phyloP scores from a whole-genome alignment of 2,329 filamentous ascomycete genomes.

The Fusarium sp. region DNA sequence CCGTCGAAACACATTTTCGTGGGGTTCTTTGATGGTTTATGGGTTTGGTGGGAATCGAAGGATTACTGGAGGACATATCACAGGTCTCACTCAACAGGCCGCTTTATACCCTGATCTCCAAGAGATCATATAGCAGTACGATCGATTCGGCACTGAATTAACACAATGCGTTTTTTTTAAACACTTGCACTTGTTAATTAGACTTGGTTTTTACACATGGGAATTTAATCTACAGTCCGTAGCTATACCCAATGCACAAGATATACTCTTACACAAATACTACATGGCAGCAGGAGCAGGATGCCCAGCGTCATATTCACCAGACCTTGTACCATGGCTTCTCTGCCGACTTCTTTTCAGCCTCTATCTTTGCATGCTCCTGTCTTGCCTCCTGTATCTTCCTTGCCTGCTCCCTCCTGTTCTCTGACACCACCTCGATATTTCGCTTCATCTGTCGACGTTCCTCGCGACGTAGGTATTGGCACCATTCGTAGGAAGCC shows the following conservation, averaged over 20 bases:
- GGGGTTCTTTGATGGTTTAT: slow-evolving; percentile 14
- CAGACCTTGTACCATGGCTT: slow-evolving; percentile 72
- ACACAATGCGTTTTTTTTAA: slow-evolving; percentile 7
- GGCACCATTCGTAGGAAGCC: slow-evolving; percentile 87
- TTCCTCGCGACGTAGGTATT: slow-evolving; percentile 80
- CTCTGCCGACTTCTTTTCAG: slow-evolving; percentile 55
- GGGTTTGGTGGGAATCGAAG: slow-evolving; percentile 10
- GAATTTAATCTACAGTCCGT: slow-evolving; percentile 23
- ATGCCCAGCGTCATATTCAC: slow-evolving; percentile 53
- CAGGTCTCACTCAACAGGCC: slow-evolving; percentile 25
- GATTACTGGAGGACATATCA: slow-evolving; percentile 26
- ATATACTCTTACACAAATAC: slow-evolving; percentile 46
- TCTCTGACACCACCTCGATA: slow-evolving; percentile 75
- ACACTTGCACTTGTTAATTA: slow-evolving; percentile 9
- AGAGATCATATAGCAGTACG: slow-evolving; percentile 21
- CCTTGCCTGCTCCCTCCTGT: slow-evolving; percentile 64
- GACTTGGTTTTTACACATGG: slow-evolving; percentile 24
- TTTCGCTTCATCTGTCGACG: slow-evolving; percentile 87
- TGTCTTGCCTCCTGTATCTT: slow-evolving; percentile 61
- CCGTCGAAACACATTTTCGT: slow-evolving; percentile 4
- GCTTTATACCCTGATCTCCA: slow-evolving; percentile 41
- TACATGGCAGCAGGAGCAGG: slow-evolving; percentile 34
- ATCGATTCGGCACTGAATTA: slow-evolving; percentile 12
- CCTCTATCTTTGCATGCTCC: slow-evolving; percentile 52
- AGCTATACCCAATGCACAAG: slow-evolving; percentile 29